These are phyloP conservation scores for Punctularia strigosozonata DNA, from an alignment of 768 basidiomycete species.

Conservation along the genomic window DNA sequence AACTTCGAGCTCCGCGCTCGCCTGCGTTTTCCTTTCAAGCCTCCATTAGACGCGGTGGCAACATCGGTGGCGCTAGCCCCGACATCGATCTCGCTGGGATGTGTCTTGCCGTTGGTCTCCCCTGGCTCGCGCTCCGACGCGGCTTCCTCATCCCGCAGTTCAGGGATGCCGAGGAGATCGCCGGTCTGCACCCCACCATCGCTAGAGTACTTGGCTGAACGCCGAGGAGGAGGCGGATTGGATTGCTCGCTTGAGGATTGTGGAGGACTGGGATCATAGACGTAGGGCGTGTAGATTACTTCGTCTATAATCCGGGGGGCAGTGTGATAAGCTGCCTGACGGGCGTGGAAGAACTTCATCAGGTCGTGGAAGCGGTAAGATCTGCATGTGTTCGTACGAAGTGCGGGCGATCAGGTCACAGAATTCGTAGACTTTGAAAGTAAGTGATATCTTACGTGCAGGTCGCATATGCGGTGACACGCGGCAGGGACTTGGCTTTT, in stretches of 20 bases:
- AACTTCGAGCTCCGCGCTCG: conserved; percentile 53
- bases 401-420: not conserved
- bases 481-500: conserved; percentile 82
- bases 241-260: conserved; percentile 7
- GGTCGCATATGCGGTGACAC: conserved; percentile 95
- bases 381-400: conserved; percentile 24
- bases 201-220: conserved; percentile 15
- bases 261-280: conserved; percentile 42
- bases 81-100: conserved; percentile 14
- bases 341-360: conserved; percentile 81
- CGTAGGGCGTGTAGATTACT: conserved; percentile 88
- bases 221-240: conserved; percentile 8
- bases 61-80: too few relatives aligned
- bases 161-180: conserved; percentile 71
- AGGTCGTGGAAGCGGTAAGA: conserved; percentile 85
- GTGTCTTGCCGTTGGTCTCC: conserved; percentile 2
- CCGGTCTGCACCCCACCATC: conserved; percentile 21
- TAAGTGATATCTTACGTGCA: conserved; percentile 47
- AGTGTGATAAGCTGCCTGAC: conserved; percentile 73
- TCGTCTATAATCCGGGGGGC: conserved; percentile 84
- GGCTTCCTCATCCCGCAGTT: conserved; percentile 31
- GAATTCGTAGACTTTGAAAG: too few relatives aligned
- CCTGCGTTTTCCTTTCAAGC: conserved; percentile 15
- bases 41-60: too few relatives aligned
- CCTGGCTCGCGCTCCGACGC: conserved; percentile 6